A percentile compares a stretch with the other conserved stretches of the same genome.
Conservation (phyloP, 345 rosid species). For the Gossypium anomalum region DNA sequence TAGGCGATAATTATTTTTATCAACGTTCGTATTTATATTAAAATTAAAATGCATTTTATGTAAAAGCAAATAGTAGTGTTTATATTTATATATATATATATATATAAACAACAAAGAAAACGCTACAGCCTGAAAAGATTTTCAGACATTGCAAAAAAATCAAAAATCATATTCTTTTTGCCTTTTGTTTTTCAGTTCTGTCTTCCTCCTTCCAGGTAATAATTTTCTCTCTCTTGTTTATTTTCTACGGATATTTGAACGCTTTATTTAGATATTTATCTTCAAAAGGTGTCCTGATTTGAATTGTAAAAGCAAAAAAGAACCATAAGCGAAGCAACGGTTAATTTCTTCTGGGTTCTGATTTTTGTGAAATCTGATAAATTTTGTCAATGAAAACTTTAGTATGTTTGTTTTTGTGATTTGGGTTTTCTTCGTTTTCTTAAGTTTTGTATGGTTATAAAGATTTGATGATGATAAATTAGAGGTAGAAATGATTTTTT, state of each 20-base stretch:
- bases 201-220: constrained; percentile 11
- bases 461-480: constrained; percentile 26
- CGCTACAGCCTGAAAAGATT: no score
- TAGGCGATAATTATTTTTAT: background rate
- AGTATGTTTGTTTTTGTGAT: constrained; percentile 8
- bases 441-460: constrained; percentile 10
- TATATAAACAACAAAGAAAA: no score
- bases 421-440: constrained; percentile 28
- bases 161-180: background rate
- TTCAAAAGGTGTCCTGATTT: no score
- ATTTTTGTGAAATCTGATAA: no score
- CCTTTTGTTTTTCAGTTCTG: background rate
- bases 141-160: background rate
- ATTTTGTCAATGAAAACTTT: background rate
- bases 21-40: no score
- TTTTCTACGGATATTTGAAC: background rate
- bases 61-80: no score
- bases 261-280: background rate
- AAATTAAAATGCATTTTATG: no score
- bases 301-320: no score
- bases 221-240: background rate
- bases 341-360: no score
- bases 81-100: no score
- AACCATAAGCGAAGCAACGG: no score
- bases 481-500: background rate